Evolutionary conservation across 805 yeast genomes (phyloP), one percentile per base, ranked within the genome.

Genomic region (Komagataella ulmi): DNA sequence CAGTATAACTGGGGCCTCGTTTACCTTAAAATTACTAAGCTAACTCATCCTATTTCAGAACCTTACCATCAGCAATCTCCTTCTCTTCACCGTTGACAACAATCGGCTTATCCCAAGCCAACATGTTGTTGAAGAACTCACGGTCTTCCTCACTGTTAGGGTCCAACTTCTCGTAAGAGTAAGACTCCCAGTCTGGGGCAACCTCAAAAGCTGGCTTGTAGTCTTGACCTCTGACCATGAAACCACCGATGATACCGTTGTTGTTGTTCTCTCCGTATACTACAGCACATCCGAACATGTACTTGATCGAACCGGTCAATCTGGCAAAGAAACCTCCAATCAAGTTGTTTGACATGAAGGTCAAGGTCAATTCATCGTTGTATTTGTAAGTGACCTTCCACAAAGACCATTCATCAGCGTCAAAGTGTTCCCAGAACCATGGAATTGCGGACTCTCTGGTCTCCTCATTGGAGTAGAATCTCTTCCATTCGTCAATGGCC

Each of bases 181-280:
- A 91, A 49, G 97, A 88, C 76, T 91, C 98, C 95, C 96, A 89
- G 75, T 93, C 99, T 71, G 99, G 97, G 66, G 98, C 99, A 70
- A 93, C 98, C 59, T 91, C 86, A 66, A 91, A 88, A 57, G 97
- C 99, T 70, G 97, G 96, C 53, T 62, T 79, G 67, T 62, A 73
- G 56, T 91, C 96, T 73, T 91, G 88, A 64, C 99, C 99, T 77
- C 98, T 89, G 66, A 91, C 83, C 66, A 93, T 73, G 79, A 91
- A 84, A 67, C 85, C 95, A 77, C 96, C 97, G 62, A 87, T 75
- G 68, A 91, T 90, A 77, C 97, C 98, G 75, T 91, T 91, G 84
- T 84, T 77, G 85, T 89, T 91, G 89, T 89, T 88, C 78, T 87
- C 97, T 74, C 99, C 99, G 76, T 86, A 91, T 61, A 93, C 98